Evolutionary conservation across 2,329 filamentous ascomycete species (phyloP).

Genomic region (Didymella exigua): DNA sequence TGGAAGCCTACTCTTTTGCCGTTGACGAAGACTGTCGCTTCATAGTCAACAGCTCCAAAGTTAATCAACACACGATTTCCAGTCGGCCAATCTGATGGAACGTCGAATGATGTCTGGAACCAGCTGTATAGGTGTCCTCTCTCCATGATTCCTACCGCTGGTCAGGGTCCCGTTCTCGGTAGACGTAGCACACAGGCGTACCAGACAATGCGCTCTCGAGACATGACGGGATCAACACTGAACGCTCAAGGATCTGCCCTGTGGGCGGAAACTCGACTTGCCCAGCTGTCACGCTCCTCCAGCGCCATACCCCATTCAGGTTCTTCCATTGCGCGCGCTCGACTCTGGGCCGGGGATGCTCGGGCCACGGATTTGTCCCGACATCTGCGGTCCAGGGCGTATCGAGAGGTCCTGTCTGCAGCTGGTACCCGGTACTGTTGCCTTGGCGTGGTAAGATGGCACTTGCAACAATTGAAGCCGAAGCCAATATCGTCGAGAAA

Average conservation of each 20-base stretch:
- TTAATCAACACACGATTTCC: constrained; percentile 57
- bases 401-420: constrained; percentile 41
- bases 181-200: constrained; percentile 40
- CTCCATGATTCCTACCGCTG: constrained; percentile 49
- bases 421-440: constrained; percentile 40
- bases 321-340: constrained; percentile 61
- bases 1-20: constrained; percentile 59
- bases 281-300: constrained; percentile 50
- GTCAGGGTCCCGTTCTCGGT: background rate
- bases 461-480: background rate
- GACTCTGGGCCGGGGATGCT: constrained; percentile 64
- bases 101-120: constrained; percentile 58
- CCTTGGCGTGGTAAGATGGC: constrained; percentile 24
- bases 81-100: constrained; percentile 55
- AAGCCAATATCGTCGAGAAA: background rate
- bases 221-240: constrained; percentile 61
- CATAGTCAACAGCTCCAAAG: constrained; percentile 65
- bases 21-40: constrained; percentile 65
- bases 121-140: constrained; percentile 51
- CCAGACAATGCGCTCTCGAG: constrained; percentile 61
- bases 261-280: constrained; percentile 54
- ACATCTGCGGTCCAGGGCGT: constrained; percentile 59
- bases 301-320: constrained; percentile 66
- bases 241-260: constrained; percentile 48
- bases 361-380: constrained; percentile 61